Evolutionary conservation across 2,329 filamentous ascomycete species (phyloP), one percentile per base, ranked within the genome.

Genomic region (Xylariaceae sp.): DNA sequence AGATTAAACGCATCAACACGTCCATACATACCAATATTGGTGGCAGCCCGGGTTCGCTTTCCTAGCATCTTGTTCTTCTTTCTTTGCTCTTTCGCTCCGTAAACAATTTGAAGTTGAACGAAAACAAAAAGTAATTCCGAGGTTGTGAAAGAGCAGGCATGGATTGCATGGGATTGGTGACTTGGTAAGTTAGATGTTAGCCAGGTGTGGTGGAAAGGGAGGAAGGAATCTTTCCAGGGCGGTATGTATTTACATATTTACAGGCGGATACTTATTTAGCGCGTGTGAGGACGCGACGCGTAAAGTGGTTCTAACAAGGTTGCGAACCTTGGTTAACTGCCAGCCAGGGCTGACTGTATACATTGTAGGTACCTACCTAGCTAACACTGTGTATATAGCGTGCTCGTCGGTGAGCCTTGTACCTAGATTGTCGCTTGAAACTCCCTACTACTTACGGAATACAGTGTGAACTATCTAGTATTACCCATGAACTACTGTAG

Each of bases 31-130:
- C 70, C 70, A 67, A 63, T 63, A 34, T 70, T 62, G 44, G 63
- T 63, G 16, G 67, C 66, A 58, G 67, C 68, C 59, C 76, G 69
- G 49, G 71, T 74, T 61, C 76, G 68, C 68, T 79, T 79, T 63
- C 76, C 76, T 41, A 78, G 65, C 49, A 74, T 66, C 70, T 69
- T 62, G 61, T 56, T 32, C 59, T 68, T 6, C 58, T 59, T 57
- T 56, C 41, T 49, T 36, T 49, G n/a, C 47, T 49, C 10, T 18
- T 53, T n/a, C 34, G 21, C 5, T 50, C 13, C 40, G 32, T 52
- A 49, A 41, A 2, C 12, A 10, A 21, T 34, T 36, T 22, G n/a
- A 30, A 19, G 26, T 5, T 4, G 26, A 8, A 26, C 8, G 39
- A 32, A 40, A 32, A n/a, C 2, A 26, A 26, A 12, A 12, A 16